Percentiles rank a stretch among this genome's conserved stretches.
Conservation (phyloP, 257 asterid genomes). For the Forsythia suspensa region DNA sequence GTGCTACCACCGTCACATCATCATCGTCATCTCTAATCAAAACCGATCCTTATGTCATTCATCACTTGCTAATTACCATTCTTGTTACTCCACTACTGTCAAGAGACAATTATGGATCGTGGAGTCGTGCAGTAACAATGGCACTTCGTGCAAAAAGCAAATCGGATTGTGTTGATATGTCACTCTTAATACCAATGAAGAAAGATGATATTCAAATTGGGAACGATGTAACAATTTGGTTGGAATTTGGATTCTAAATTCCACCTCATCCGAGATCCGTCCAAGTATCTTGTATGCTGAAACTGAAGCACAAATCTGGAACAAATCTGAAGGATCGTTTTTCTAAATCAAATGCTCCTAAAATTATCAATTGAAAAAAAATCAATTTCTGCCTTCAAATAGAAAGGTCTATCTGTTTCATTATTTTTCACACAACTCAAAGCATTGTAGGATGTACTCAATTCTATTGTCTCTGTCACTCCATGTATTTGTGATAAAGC, state of each 20-base stretch:
- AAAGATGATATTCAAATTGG: not conserved
- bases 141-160: not conserved
- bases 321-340: not conserved
- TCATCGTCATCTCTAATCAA: not conserved
- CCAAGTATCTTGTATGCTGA: constrained; percentile 14
- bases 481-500: too few species aligned
- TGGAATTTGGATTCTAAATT: constrained; percentile 12
- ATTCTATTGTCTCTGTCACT: too few species aligned
- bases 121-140: constrained; percentile 1
- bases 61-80: not conserved
- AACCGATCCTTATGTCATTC: not conserved
- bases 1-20: too few species aligned
- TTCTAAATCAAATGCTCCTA: not conserved
- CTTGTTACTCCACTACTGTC: not conserved
- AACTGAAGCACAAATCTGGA: too few species aligned
- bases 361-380: not conserved
- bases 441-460: not conserved
- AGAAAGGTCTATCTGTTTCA: not conserved
- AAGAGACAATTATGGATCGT: not conserved
- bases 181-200: not conserved
- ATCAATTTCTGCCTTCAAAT: constrained; percentile 1
- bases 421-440: constrained; percentile 16
- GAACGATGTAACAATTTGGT: constrained; percentile 14
- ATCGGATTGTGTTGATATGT: not conserved
- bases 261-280: not conserved